Percentiles rank a stretch among this genome's conserved stretches.
These are phyloP conservation scores for Penicillium sp. DNA, from an alignment of 2,329 filamentous ascomycete genomes.

Conservation along the genomic window DNA sequence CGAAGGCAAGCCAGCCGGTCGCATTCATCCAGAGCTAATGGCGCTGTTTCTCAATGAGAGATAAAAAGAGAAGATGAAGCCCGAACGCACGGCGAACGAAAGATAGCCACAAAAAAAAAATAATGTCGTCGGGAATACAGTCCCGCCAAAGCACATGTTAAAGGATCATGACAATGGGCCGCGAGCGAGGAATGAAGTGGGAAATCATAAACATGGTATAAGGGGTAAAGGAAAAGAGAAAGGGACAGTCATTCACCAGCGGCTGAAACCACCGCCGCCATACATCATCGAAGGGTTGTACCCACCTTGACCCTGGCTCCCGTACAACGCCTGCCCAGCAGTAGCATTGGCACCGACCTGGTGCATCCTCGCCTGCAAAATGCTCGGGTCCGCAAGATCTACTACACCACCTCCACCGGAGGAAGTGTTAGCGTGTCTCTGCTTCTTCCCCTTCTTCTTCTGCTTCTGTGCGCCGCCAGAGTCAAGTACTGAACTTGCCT, in stretches of 20 bases:
- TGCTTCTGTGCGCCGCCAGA: slow-evolving; percentile 80
- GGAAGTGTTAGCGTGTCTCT: slow-evolving; percentile 99
- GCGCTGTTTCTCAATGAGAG: slow-evolving; percentile 32
- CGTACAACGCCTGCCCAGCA: slow-evolving; percentile 85
- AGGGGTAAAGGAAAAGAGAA: slow-evolving; percentile 24
- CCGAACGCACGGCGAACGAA: slow-evolving; percentile 24
- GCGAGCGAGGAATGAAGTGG: slow-evolving; percentile 23
- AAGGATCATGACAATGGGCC: slow-evolving; percentile 21
- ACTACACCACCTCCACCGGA: slow-evolving; percentile 99
- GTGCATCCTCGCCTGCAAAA: slow-evolving; percentile 96
- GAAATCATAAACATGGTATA: slow-evolving; percentile 24
- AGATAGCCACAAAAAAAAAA: slow-evolving; percentile 28
- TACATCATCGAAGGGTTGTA: slow-evolving; percentile 86
- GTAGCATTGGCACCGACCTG: slow-evolving; percentile 73
- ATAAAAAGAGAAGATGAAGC: slow-evolving; percentile 27
- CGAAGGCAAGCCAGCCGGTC: slow-evolving; percentile 36
- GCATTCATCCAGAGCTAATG: slow-evolving; percentile 34
- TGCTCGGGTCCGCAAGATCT: slow-evolving; percentile 99
- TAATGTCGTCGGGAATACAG: slow-evolving; percentile 35
- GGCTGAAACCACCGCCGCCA: slow-evolving; percentile 64
- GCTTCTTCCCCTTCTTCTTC: slow-evolving; percentile 99
- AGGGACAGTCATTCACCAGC: slow-evolving; percentile 59
- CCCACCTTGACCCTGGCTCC: slow-evolving; percentile 87
- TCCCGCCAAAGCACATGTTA: slow-evolving; percentile 26
- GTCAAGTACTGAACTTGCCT: slow-evolving; percentile 85